Evolutionary conservation across 129 eudicot genomes (phyloP).

Genomic region (Oenanthe sinensis): DNA sequence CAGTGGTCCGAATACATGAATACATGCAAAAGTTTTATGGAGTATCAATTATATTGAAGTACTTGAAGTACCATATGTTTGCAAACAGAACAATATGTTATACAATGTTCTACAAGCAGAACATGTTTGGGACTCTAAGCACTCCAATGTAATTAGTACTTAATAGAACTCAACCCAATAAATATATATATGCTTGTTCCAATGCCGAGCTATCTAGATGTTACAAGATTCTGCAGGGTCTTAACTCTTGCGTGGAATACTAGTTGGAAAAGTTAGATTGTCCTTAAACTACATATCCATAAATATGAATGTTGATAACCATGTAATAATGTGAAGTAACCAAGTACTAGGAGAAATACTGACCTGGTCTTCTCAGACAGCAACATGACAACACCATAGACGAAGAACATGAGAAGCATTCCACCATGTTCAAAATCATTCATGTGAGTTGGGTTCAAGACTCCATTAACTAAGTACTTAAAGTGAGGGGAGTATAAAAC

Average conservation of each 20-base stretch:
- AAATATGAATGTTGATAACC: neutral
- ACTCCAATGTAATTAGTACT: too few relatives aligned
- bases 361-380: constrained; percentile 81
- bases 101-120: too few relatives aligned
- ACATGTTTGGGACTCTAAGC: too few relatives aligned
- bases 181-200: too few relatives aligned
- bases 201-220: neutral
- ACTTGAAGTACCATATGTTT: too few relatives aligned
- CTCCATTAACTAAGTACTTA: constrained; percentile 61
- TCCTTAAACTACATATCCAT: neutral
- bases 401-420: constrained; percentile 93
- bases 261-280: too few relatives aligned
- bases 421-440: constrained; percentile 91
- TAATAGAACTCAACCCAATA: too few relatives aligned
- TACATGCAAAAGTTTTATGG: too few relatives aligned
- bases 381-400: constrained; percentile 55
- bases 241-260: too few relatives aligned
- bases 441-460: constrained; percentile 72
- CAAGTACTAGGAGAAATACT: constrained; percentile 12
- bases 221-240: neutral
- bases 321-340: neutral
- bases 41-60: too few relatives aligned
- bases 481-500: constrained; percentile 81
- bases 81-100: too few relatives aligned
- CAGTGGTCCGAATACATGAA: neutral